Evolutionary conservation across 75 land plant species (phyloP), one percentile per base, ranked within the genome.

Genomic region (Picea sitchensis): DNA sequence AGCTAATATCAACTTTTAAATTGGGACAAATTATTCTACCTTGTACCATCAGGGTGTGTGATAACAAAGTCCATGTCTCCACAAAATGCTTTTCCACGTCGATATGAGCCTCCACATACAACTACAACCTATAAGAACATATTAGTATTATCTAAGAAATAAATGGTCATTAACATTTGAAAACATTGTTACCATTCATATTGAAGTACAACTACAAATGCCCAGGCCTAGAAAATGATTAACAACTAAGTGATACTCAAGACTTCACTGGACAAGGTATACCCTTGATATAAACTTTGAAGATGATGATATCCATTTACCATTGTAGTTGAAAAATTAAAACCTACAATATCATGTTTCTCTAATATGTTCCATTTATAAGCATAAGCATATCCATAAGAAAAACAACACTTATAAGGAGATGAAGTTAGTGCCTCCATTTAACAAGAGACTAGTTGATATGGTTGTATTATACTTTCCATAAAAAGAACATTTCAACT

Each of bases 71-170:
- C 99, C 84, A 98, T 71, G 80, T 98, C 99, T 1, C 96, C 91
- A 80, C 95, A 91, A 69, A 91, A 76, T 73, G 92, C 81, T 79
- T 98, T 98, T 30, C 99, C 99, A 54, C 99, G 94, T 76, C 99
- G 87, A 77, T 89, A 98, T 64, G 99, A 98, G 73, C 99, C 99
- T 73, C 99, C 99, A 88, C 99, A 97, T 6, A 97, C 63, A 56
- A 92, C 59, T 12, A 80, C 38, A 21, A 89, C 90, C 91, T 89
- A 80, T n/a, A 83, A 59, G 60, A 30, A 11, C 20, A 51, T 6
- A 73, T 79, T 4, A 12, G 23, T 44, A 20, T 9, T 44, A 44
- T 3, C 17, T 51, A 21, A 71, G 0, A 71, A 17, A 26, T 13
- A 64, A 7, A 31, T 8, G 9, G 26, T 31, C 11, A 64, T 64